Evolutionary conservation across 345 rosid species (phyloP).

Genomic region (Eucalyptus camaldulensis): DNA sequence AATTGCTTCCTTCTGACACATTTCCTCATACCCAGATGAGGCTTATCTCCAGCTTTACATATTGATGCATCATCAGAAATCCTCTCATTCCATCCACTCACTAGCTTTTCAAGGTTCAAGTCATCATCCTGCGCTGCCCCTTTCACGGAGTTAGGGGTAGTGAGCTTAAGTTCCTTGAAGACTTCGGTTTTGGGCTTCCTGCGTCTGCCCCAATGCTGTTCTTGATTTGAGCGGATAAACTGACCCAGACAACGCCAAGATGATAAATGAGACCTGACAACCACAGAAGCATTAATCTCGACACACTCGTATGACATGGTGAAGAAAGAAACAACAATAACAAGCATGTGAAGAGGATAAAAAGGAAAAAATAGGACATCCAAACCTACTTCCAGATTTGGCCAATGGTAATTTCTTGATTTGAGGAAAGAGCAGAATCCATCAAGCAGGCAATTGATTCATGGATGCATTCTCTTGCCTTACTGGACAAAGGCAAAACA

Average conservation of each 20-base stretch:
- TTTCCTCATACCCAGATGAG: conserved; percentile 12
- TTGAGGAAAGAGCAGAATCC: conserved; percentile 46
- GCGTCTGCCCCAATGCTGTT: conserved; percentile 73
- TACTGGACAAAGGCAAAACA: background rate
- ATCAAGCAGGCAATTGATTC: conserved; percentile 33
- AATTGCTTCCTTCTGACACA: conserved; percentile 40
- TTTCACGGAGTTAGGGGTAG: conserved; percentile 12
- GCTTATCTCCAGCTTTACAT: conserved; percentile 3
- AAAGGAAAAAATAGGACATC: background rate
- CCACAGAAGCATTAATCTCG: background rate
- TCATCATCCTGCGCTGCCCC: conserved; percentile 26
- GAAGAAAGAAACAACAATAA: background rate
- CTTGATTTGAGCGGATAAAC: conserved; percentile 18
- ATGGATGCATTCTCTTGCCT: conserved; percentile 14
- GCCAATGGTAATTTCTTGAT: conserved; percentile 20
- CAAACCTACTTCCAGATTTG: conserved; percentile 53
- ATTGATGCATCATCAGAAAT: conserved; percentile 12
- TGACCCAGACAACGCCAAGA: conserved; percentile 60
- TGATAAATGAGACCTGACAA: conserved; percentile 54
- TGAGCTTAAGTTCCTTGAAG: conserved; percentile 63
- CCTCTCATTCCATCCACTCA: conserved; percentile 31
- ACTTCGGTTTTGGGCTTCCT: conserved; percentile 53
- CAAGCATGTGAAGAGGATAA: background rate
- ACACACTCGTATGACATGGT: background rate
- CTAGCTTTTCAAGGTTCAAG: conserved; percentile 36